Evolutionary conservation across 305 asterid species (phyloP).

Genomic region (Plantago lanceolata): DNA sequence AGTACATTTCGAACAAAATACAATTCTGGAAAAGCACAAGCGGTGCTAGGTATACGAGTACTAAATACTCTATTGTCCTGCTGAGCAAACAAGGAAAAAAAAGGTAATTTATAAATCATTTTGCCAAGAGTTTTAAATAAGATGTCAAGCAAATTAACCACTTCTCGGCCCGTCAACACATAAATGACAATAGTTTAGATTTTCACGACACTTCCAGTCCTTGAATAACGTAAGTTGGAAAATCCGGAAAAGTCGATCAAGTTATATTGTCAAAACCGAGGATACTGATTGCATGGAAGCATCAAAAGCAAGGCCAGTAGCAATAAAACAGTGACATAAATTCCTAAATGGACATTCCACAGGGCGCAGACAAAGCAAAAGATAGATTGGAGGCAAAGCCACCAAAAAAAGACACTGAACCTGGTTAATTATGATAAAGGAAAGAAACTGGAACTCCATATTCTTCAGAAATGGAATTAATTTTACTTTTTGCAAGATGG

Average conservation of each 20-base stretch:
- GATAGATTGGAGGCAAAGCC: slow-evolving; percentile 7
- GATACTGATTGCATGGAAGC: not conserved
- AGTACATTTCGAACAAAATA: not conserved
- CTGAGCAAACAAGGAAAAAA: not conserved
- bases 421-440: slow-evolving; percentile 10
- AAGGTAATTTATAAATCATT: slow-evolving; percentile 10
- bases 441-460: slow-evolving; percentile 4
- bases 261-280: not conserved
- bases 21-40: not conserved
- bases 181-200: slow-evolving; percentile 13
- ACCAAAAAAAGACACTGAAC: slow-evolving; percentile 17
- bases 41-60: not conserved
- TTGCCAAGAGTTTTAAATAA: slow-evolving; percentile 15
- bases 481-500: slow-evolving; percentile 15
- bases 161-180: slow-evolving; percentile 8
- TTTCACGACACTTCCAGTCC: slow-evolving; percentile 17
- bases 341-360: not conserved
- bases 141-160: slow-evolving; percentile 17
- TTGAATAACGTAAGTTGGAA: slow-evolving; percentile 5
- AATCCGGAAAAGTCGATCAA: slow-evolving; percentile 13
- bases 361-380: slow-evolving; percentile 9
- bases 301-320: not conserved
- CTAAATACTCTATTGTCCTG: not conserved
- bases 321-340: not conserved
- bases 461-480: slow-evolving; percentile 5